Evolutionary conservation across 768 basidiomycete genomes (phyloP).

Genomic region (Suillus variegatus): DNA sequence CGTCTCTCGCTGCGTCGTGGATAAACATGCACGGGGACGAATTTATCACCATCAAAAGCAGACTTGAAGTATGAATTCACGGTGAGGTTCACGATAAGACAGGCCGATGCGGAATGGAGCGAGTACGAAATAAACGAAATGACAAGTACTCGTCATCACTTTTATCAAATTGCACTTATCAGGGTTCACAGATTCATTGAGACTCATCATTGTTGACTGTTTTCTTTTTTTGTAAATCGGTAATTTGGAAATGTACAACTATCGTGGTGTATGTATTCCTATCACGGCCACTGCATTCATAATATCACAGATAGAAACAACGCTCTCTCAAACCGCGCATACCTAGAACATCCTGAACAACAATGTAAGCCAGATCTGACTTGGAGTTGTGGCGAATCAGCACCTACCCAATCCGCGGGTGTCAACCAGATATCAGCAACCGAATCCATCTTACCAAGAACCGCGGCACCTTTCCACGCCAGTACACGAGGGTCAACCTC

Average conservation of each 20-base stretch:
- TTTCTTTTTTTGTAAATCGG: not conserved
- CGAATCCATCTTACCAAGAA: conserved; percentile 90
- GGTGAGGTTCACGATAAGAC: not conserved
- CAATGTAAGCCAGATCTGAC: conserved; percentile 3
- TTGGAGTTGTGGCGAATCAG: not conserved
- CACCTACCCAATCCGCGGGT: conserved; percentile 79
- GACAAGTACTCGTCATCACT: not conserved
- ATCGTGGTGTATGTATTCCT: not conserved
- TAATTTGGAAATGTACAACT: not conserved
- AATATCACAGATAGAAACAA: conserved; percentile 69
- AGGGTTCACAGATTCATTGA: not conserved
- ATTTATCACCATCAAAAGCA: conserved; percentile 54
- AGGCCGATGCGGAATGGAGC: not conserved
- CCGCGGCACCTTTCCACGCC: conserved; percentile 93
- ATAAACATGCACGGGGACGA: conserved; percentile 47
- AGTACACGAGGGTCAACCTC: conserved; percentile 89
- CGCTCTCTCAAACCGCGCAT: conserved; percentile 82
- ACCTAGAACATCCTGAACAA: conserved; percentile 65
- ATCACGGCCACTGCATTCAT: not conserved
- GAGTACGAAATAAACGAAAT: no score
- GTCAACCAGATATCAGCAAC: conserved; percentile 90
- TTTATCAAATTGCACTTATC: not conserved
- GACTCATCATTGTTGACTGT: not conserved
- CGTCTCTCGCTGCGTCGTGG: conserved; percentile 50
- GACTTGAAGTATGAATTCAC: conserved; percentile 49